Conservation (phyloP, 257 asterid species). For the Fraxinus cuspidata region DNA sequence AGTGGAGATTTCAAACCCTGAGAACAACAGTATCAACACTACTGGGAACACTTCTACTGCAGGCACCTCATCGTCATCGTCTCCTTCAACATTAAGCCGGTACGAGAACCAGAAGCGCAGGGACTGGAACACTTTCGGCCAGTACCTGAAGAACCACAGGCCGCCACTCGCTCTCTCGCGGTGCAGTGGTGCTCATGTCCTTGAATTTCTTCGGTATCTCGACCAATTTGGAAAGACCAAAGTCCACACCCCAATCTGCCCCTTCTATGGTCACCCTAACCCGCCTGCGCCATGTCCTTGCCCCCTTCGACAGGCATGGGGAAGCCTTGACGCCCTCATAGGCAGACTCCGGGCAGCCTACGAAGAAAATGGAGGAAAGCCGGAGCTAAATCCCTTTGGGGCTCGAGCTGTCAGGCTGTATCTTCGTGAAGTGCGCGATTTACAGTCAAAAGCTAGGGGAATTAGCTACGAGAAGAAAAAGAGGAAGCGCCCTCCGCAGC, state of each 20-base stretch:
- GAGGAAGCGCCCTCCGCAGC: conserved; percentile 58
- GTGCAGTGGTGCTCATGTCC: conserved; percentile 95
- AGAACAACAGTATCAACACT: conserved; percentile 34
- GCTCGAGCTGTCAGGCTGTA: conserved; percentile 86
- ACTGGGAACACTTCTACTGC: conserved; percentile 20
- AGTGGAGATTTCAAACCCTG: conserved; percentile 56
- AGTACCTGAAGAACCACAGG: conserved; percentile 84
- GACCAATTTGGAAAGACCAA: conserved; percentile 93
- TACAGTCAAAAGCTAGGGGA: conserved; percentile 91
- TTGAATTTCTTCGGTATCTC: conserved; percentile 86
- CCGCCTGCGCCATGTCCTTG: conserved; percentile 98
- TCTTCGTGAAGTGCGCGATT: conserved; percentile 82
- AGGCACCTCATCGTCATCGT: conserved; percentile 31
- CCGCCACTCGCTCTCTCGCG: conserved; percentile 88
- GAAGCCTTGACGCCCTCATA: conserved; percentile 88
- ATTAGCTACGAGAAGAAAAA: conserved; percentile 95
- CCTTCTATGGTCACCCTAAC: conserved; percentile 86
- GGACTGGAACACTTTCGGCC: conserved; percentile 92
- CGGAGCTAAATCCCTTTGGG: conserved; percentile 86
- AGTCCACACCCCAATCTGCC: conserved; percentile 80
- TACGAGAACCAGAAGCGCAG: conserved; percentile 94
- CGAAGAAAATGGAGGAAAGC: conserved; percentile 91
- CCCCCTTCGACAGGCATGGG: conserved; percentile 96
- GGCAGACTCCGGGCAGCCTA: conserved; percentile 89
- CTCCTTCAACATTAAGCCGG: conserved; percentile 58